Evolutionary conservation across 2,329 filamentous ascomycete genomes (phyloP).

Genomic region (Paraphaeosphaeria minitans): DNA sequence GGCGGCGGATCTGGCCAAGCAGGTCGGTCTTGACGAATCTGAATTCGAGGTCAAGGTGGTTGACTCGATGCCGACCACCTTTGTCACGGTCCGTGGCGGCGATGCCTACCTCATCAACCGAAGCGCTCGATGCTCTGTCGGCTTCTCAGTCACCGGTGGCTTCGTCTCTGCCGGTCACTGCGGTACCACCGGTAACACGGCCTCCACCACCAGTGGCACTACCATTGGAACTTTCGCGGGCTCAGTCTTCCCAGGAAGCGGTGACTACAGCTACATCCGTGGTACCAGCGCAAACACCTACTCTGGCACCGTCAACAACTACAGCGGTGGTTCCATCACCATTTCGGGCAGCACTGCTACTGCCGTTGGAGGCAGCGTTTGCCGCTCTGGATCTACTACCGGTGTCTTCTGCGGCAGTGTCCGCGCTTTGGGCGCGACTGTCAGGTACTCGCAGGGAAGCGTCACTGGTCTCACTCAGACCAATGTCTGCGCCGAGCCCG

Average conservation of each 20-base stretch:
- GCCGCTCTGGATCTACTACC: constrained; percentile 51
- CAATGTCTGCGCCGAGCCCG: constrained; percentile 50
- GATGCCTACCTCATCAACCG: constrained; percentile 48
- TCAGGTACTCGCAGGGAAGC: constrained; percentile 48
- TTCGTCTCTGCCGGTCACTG: constrained; percentile 52
- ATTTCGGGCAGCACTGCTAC: constrained; percentile 49
- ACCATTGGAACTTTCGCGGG: constrained; percentile 46
- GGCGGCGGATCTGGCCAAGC: constrained; percentile 43
- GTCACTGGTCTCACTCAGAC: constrained; percentile 51
- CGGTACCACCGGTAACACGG: constrained; percentile 37
- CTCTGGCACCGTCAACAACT: constrained; percentile 39
- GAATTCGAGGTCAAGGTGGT: constrained; percentile 49
- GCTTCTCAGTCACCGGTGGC: constrained; percentile 49
- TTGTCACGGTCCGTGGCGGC: constrained; percentile 45
- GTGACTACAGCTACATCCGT: constrained; percentile 48
- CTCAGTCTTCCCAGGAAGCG: constrained; percentile 49
- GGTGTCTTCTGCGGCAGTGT: constrained; percentile 49
- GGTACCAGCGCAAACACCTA: constrained; percentile 42
- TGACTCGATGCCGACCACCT: constrained; percentile 40
- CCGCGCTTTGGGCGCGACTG: constrained; percentile 43
- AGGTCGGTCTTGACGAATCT: constrained; percentile 45
- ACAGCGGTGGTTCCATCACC: constrained; percentile 39
- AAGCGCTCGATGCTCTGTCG: constrained; percentile 46
- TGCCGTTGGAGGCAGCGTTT: constrained; percentile 46
- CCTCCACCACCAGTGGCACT: constrained; percentile 40